These are phyloP conservation scores for Debaryomyces udenii DNA, from an alignment of 1,139 yeast species.

Conservation along the genomic window DNA sequence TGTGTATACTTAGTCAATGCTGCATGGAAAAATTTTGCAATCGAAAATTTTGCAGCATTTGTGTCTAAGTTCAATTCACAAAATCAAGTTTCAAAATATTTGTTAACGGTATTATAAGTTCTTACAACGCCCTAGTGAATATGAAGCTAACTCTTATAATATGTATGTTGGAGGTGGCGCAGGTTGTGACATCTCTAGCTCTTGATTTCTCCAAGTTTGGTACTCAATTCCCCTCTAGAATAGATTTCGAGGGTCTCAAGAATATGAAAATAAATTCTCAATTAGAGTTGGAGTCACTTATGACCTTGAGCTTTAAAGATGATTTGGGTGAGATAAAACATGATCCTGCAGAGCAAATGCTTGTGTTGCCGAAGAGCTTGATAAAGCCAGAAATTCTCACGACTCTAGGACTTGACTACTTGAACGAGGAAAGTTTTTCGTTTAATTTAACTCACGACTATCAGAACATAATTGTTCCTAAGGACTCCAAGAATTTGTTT, in stretches of 20 bases:
- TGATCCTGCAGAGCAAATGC: constrained; percentile 17
- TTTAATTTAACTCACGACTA: constrained; percentile 15
- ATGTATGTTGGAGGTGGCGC: neutral
- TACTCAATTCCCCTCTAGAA: constrained; percentile 6
- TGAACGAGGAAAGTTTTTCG: constrained; percentile 16
- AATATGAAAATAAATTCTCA: constrained; percentile 16
- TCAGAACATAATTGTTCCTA: constrained; percentile 27
- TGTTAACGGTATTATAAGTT: neutral
- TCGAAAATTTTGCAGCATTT: constrained; percentile 1
- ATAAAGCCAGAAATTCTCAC: constrained; percentile 22
- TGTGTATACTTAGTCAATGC: constrained; percentile 34
- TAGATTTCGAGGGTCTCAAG: constrained; percentile 11
- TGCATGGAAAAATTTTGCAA: constrained; percentile 11
- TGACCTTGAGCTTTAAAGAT: constrained; percentile 10
- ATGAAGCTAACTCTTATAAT: constrained; percentile 1
- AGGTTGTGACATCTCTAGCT: constrained; percentile 1
- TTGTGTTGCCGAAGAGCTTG: constrained; percentile 28
- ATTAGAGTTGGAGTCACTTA: constrained; percentile 17
- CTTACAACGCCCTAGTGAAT: neutral
- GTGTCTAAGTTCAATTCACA: constrained; percentile 4
- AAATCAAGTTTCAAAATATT: neutral
- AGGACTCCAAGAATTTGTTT: constrained; percentile 33
- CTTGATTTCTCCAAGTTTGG: constrained; percentile 6
- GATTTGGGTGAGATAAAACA: constrained; percentile 1
- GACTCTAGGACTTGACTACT: constrained; percentile 24